phyloP scores from a whole-genome alignment of 2,329 filamentous ascomycete genomes.

The Parafenestella ontariensis region DNA sequence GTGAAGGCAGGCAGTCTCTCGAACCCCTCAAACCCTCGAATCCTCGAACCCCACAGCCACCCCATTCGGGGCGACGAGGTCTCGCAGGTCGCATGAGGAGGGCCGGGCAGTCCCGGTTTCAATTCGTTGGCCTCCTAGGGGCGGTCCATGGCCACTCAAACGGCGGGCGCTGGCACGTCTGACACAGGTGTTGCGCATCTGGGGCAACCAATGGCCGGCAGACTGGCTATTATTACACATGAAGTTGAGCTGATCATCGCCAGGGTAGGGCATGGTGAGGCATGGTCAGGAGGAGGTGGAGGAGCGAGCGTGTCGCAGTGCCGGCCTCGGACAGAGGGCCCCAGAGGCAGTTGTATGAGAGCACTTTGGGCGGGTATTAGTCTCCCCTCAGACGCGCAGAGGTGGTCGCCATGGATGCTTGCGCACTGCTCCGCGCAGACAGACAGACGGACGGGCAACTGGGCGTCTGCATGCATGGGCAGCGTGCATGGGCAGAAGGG shows the following conservation, averaged over 20 bases:
- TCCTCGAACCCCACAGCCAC: background rate
- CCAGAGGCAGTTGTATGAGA: too few relatives aligned
- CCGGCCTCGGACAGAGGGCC: slow-evolving; percentile 9
- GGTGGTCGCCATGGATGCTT: too few relatives aligned
- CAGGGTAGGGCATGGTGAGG: slow-evolving; percentile 4
- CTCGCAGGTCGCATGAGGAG: slow-evolving; percentile 8
- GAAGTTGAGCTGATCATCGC: slow-evolving; percentile 3
- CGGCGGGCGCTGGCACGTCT: slow-evolving; percentile 8
- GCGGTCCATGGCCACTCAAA: slow-evolving; percentile 8
- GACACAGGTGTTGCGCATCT: slow-evolving; percentile 22
- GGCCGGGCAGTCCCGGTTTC: slow-evolving; percentile 37
- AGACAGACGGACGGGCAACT: background rate
- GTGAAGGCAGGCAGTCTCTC: too few relatives aligned
- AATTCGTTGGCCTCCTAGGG: slow-evolving; percentile 15
- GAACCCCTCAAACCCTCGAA: too few relatives aligned
- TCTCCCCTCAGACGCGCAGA: too few relatives aligned
- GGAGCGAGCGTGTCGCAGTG: slow-evolving; percentile 6
- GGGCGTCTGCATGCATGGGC: slow-evolving; percentile 10
- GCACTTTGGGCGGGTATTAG: too few relatives aligned
- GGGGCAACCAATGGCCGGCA: slow-evolving; percentile 15
- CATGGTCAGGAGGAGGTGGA: slow-evolving; percentile 4
- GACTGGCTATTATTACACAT: slow-evolving; percentile 13
- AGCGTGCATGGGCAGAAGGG: background rate
- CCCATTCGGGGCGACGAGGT: slow-evolving; percentile 4
- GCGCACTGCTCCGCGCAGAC: too few relatives aligned